Conservation (phyloP, 1,284 basidiomycete genomes). For the Xanthoconium separans region DNA sequence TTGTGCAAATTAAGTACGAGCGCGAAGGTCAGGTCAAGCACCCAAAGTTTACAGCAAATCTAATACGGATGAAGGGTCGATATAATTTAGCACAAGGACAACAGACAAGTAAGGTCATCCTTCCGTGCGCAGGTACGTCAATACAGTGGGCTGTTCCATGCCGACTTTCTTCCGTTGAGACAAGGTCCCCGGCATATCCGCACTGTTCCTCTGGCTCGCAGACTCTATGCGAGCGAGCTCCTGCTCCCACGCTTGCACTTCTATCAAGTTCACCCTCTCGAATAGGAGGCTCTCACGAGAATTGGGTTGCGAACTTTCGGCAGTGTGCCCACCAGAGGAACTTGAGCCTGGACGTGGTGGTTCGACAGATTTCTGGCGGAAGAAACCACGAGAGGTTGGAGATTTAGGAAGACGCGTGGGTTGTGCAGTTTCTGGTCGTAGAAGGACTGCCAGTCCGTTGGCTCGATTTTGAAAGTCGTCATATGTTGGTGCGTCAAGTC, state of each 20-base stretch:
- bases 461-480: conserved; percentile 18
- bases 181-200: conserved; percentile 55
- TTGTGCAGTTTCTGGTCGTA: conserved; percentile 33
- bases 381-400: conserved; percentile 14
- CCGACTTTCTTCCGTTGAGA: conserved; percentile 44
- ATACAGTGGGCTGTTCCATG: conserved; percentile 25
- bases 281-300: conserved; percentile 18
- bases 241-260: conserved; percentile 72
- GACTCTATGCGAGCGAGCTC: conserved; percentile 71
- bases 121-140: conserved; percentile 28
- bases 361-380: conserved; percentile 26
- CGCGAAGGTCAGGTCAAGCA: neutral
- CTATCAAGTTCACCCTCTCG: conserved; percentile 32
- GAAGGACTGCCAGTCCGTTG: conserved; percentile 14
- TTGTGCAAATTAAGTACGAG: conserved; percentile 14
- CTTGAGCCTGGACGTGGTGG: conserved; percentile 25
- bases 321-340: conserved; percentile 30
- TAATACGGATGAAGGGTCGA: conserved; percentile 4
- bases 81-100: conserved; percentile 11
- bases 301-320: conserved; percentile 24
- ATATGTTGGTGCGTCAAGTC: conserved; percentile 28
- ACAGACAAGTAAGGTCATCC: conserved; percentile 17
- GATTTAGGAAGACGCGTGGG: conserved; percentile 16
- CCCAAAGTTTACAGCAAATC: conserved; percentile 8
- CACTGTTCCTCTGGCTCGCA: conserved; percentile 57